Evolutionary conservation across 768 basidiomycete genomes (phyloP).

Genomic region (Tulasnella sp.): DNA sequence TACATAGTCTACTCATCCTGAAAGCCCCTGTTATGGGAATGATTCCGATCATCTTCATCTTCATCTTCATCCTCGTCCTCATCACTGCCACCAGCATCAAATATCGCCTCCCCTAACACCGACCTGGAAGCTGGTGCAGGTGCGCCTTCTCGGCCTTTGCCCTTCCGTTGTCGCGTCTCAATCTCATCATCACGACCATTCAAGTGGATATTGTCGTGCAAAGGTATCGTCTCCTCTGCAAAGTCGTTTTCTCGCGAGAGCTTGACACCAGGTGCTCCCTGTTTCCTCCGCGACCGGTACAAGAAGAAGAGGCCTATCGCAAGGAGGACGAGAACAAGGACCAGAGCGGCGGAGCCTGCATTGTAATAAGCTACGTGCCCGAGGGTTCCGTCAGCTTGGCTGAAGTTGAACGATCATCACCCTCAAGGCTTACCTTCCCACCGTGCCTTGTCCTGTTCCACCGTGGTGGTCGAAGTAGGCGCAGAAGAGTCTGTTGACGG

Average conservation of each 20-base stretch:
- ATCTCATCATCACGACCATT: conserved; percentile 23
- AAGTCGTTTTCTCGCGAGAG: conserved; percentile 27
- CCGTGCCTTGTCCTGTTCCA: conserved; percentile 71
- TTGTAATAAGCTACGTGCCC: conserved; percentile 73
- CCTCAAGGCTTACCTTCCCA: conserved; percentile 64
- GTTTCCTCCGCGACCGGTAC: conserved; percentile 47
- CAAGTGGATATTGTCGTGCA: conserved; percentile 32
- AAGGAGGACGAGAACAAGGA: conserved; percentile 59
- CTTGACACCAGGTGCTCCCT: conserved; percentile 23
- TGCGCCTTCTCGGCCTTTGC: conserved; percentile 27
- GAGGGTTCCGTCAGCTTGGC: background rate
- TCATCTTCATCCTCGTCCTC: conserved; percentile 31
- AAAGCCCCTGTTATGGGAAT: no score
- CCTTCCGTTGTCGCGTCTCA: conserved; percentile 24
- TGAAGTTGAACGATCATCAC: conserved; percentile 1
- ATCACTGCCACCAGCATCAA: conserved; percentile 37
- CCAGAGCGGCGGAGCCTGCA: conserved; percentile 76
- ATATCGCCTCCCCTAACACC: conserved; percentile 30
- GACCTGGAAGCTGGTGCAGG: background rate
- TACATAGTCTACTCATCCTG: no score
- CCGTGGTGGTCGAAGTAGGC: conserved; percentile 37
- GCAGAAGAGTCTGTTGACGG: conserved; percentile 26
- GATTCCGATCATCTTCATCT: background rate
- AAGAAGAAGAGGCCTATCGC: conserved; percentile 68
- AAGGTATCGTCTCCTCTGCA: conserved; percentile 63